These are phyloP conservation scores for Cerrena zonata DNA, from an alignment of 1,284 basidiomycete species.

Conservation along the genomic window DNA sequence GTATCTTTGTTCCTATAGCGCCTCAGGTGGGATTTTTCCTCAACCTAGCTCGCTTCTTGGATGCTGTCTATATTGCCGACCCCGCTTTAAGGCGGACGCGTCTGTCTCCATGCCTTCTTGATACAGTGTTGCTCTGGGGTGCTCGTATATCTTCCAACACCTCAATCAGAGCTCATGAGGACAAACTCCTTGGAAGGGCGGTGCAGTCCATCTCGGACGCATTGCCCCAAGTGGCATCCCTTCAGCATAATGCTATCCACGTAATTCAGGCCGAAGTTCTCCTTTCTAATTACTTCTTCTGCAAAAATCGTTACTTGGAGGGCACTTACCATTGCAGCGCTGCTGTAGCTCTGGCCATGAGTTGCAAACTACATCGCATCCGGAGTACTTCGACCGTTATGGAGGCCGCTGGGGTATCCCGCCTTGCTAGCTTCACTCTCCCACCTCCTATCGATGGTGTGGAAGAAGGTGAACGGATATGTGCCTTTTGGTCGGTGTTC, in stretches of 20 bases:
- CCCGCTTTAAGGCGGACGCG: slow-evolving; percentile 7
- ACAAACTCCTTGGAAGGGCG: slow-evolving; percentile 22
- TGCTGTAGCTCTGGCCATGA: slow-evolving; percentile 35
- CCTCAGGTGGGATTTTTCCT: slow-evolving; percentile 38
- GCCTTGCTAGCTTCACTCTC: slow-evolving; percentile 1
- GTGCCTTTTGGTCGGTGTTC: slow-evolving; percentile 41
- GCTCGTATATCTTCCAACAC: slow-evolving; percentile 16
- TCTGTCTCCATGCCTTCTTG: slow-evolving; percentile 9
- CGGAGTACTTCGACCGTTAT: neutral
- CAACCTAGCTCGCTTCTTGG: slow-evolving; percentile 28
- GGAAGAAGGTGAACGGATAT: slow-evolving; percentile 36
- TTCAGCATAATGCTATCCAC: slow-evolving; percentile 24
- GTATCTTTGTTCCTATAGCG: slow-evolving; percentile 31
- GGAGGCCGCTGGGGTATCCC: slow-evolving; percentile 1
- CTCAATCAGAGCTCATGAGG: slow-evolving; percentile 15
- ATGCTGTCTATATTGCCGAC: slow-evolving; percentile 14
- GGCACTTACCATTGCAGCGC: slow-evolving; percentile 38
- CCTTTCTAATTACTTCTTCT: slow-evolving; percentile 40
- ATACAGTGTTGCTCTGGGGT: slow-evolving; percentile 19
- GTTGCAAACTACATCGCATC: slow-evolving; percentile 25
- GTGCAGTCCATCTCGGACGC: slow-evolving; percentile 25
- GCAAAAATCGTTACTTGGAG: slow-evolving; percentile 35
- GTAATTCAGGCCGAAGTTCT: slow-evolving; percentile 41
- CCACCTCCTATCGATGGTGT: slow-evolving; percentile 20
- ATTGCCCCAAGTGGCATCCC: slow-evolving; percentile 24